These are phyloP conservation scores for Mrakia hoshinonis DNA, from an alignment of 768 basidiomycete species.

Conservation along the genomic window DNA sequence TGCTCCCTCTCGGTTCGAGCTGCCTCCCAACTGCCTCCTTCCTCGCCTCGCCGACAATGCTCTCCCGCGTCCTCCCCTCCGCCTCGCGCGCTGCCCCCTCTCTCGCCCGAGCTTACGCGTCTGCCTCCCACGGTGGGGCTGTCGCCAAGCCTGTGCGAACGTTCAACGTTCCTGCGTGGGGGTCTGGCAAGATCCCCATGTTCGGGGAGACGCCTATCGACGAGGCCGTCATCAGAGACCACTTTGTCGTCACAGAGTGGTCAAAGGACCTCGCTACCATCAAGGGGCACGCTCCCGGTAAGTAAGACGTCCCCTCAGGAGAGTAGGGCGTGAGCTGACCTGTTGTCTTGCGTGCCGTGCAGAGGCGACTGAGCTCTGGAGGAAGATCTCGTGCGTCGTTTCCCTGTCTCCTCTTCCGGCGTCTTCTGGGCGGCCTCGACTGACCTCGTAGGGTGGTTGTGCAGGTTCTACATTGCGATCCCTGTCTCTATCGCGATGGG, in stretches of 20 bases:
- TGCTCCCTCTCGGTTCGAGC: neutral
- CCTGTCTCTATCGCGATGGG: slow-evolving; percentile 7
- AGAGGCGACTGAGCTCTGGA: slow-evolving; percentile 30
- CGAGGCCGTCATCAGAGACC: slow-evolving; percentile 14
- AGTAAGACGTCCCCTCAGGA: neutral
- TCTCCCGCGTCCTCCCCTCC: neutral
- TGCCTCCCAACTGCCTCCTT: neutral
- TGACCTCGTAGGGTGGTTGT: neutral
- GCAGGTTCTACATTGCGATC: slow-evolving; percentile 27
- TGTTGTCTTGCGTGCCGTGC: neutral
- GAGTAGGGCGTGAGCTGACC: neutral
- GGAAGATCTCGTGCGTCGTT: slow-evolving; percentile 27
- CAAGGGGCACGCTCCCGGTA: slow-evolving; percentile 27
- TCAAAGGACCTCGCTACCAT: slow-evolving; percentile 8
- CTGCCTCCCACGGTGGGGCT: neutral
- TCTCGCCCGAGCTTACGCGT: neutral
- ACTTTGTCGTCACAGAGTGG: slow-evolving; percentile 18
- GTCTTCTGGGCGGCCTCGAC: neutral
- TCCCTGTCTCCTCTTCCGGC: neutral
- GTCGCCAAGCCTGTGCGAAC: neutral
- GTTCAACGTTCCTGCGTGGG: neutral
- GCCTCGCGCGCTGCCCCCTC: slow-evolving; percentile 7
- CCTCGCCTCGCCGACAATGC: neutral
- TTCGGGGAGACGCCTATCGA: slow-evolving; percentile 5
- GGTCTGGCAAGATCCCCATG: slow-evolving; percentile 16